Base-by-base conservation (phyloP, 164 flowering plant species). In the Magnolia changhungtana region DNA sequence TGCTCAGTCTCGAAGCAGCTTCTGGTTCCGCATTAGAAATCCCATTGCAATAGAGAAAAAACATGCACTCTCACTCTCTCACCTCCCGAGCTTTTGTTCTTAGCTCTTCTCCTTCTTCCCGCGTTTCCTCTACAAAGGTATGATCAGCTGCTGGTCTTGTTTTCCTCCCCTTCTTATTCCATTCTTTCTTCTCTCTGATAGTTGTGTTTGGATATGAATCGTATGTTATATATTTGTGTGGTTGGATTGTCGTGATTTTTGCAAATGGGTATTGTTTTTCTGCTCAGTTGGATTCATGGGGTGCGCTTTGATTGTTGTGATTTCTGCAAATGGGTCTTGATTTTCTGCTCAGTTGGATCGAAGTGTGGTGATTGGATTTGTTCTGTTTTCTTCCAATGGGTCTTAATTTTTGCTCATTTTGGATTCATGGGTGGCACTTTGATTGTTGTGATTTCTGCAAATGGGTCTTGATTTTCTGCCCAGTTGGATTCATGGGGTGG, bases 381-480 rank as follows among this genome's bases (percentile, higher is more conserved):
- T 63, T n/a, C 1, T 63, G 65, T 63, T 37, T 63, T 63, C 21
- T 63, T n/a, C 21, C 8, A 18, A 18, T 7, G 23, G 7, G 19
- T 18, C 21, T n/a, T 63, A 21, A 0, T n/a, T 63, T 63, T 63
- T 63, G 65, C 21, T 37, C 45, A 4, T n/a, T n/a, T 16, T 66
- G 69, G 27, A n/a, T 66, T 21, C 45, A 37, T 37, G 45, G 45
- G 45, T 37, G 45, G 45, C 29, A 21, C 19, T 69, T 29, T 45
- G 21, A 69, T 69, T 29, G 8, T 69, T 69, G 71, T 16, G 23
- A 27, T 66, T 27, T 69, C 71, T 69, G 50, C 71, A 29, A 29
- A 37, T 37, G 20, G 16, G 20, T 64, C 67, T n/a, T n/a, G 8
- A 8, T n/a, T 21, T n/a, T n/a, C 27, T 64, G 67, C 24, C 8